These are phyloP conservation scores for Xylaria sp. DNA, from an alignment of 2,329 filamentous ascomycete genomes.

Conservation along the genomic window DNA sequence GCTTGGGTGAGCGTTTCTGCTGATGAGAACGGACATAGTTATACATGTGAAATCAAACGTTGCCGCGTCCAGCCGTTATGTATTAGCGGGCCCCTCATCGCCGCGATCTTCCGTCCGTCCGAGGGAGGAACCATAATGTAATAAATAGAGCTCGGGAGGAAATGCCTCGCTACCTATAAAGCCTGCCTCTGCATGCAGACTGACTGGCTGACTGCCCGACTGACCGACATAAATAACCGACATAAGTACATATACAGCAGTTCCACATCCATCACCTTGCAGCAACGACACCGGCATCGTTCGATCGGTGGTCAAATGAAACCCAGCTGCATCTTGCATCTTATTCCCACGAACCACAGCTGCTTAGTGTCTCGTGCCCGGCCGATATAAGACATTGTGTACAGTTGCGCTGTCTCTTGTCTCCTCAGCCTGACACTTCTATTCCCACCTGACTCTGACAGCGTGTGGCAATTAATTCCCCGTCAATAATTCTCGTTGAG, in stretches of 20 bases:
- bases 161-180: conserved; percentile 24
- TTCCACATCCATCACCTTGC: conserved; percentile 19
- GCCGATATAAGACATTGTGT: neutral
- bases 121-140: conserved; percentile 23
- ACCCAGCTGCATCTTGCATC: conserved; percentile 24
- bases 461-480: neutral
- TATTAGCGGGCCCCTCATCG: conserved; percentile 33
- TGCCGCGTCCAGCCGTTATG: conserved; percentile 4
- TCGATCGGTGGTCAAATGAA: conserved; percentile 25
- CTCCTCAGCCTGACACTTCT: conserved; percentile 1
- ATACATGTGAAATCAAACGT: neutral
- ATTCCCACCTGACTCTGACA: neutral
- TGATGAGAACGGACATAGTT: no score
- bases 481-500: neutral
- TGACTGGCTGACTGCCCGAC: conserved; percentile 12
- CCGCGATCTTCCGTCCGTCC: conserved; percentile 30
- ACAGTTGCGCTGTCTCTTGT: conserved; percentile 2
- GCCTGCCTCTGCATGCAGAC: conserved; percentile 13
- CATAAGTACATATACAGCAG: neutral
- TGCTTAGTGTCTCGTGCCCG: conserved; percentile 3
- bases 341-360: conserved; percentile 26
- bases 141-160: neutral
- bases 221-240: neutral
- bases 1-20: no score
- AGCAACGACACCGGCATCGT: conserved; percentile 25